Evolutionary conservation across 2,329 filamentous ascomycete genomes (phyloP).

Genomic region (Pyricularia grisea): DNA sequence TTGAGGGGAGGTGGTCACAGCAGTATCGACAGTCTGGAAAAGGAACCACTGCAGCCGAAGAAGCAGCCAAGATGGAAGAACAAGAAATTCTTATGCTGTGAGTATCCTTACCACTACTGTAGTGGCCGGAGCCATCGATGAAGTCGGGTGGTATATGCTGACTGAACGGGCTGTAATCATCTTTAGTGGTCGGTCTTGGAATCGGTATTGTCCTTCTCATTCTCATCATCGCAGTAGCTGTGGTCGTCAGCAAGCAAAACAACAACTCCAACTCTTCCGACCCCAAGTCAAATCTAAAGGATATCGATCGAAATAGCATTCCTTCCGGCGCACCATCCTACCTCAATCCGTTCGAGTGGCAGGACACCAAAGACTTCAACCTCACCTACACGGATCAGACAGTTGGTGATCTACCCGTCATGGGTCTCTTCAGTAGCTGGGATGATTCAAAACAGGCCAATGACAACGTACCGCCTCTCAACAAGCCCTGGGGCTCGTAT

Average conservation of each 20-base stretch:
- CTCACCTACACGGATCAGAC: slow-evolving; percentile 81
- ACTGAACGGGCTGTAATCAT: not conserved
- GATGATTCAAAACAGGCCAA: slow-evolving; percentile 77
- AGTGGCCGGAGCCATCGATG: not conserved
- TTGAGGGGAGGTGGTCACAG: slow-evolving; percentile 32
- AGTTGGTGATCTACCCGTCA: slow-evolving; percentile 80
- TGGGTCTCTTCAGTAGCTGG: slow-evolving; percentile 80
- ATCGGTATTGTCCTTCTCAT: slow-evolving; percentile 47
- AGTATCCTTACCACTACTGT: slow-evolving; percentile 18
- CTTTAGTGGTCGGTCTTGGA: slow-evolving; percentile 41
- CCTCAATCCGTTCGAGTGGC: slow-evolving; percentile 87
- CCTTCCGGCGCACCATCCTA: slow-evolving; percentile 61
- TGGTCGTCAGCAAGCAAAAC: slow-evolving; percentile 47
- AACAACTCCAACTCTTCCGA: slow-evolving; percentile 35
- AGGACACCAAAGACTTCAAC: slow-evolving; percentile 84
- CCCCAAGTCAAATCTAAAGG: slow-evolving; percentile 37
- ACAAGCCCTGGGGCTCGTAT: slow-evolving; percentile 69
- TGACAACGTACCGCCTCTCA: slow-evolving; percentile 66
- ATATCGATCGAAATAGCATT: slow-evolving; percentile 45
- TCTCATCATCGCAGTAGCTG: slow-evolving; percentile 59
- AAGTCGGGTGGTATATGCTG: not conserved
- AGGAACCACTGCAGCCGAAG: slow-evolving; percentile 29
- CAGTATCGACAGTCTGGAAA: slow-evolving; percentile 39
- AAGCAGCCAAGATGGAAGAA: slow-evolving; percentile 32
- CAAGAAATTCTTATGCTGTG: slow-evolving; percentile 47